Percentiles rank a stretch among this genome's conserved stretches.
Evolutionary conservation across 1,284 basidiomycete species (phyloP).

Genomic region (Clitocybe nebularis): DNA sequence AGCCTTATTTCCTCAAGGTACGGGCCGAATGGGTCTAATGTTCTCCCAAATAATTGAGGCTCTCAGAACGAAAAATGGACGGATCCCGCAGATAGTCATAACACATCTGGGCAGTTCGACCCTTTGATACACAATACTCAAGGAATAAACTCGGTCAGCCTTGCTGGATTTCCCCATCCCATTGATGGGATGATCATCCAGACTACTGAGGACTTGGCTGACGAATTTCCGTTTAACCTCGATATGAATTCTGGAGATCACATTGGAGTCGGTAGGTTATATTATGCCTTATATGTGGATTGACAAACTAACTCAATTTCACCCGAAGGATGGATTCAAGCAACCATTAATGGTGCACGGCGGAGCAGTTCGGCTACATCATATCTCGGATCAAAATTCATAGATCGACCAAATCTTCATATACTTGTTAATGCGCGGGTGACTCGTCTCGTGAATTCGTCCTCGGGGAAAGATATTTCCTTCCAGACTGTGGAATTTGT

Average conservation of each 20-base stretch:
- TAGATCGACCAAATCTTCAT: constrained; percentile 15
- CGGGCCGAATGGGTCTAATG: neutral
- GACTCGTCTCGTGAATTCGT: constrained; percentile 13
- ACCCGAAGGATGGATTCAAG: constrained; percentile 16
- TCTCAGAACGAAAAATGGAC: constrained; percentile 27
- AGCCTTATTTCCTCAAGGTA: constrained; percentile 33
- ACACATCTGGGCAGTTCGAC: constrained; percentile 27
- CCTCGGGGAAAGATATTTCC: neutral
- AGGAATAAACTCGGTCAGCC: constrained; percentile 29
- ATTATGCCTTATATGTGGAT: constrained; percentile 1
- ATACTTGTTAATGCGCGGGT: constrained; percentile 17
- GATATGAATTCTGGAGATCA: constrained; percentile 32
- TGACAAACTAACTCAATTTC: constrained; percentile 13
- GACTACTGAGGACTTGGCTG: constrained; percentile 13
- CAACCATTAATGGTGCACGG: constrained; percentile 14
- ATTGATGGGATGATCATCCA: constrained; percentile 20
- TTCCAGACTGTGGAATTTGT: constrained; percentile 14
- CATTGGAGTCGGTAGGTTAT: constrained; percentile 22
- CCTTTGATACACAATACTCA: constrained; percentile 25
- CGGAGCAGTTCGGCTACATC: constrained; percentile 20
- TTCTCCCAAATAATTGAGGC: neutral
- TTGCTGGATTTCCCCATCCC: constrained; percentile 21
- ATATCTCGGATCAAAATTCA: constrained; percentile 14
- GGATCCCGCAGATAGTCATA: constrained; percentile 25
- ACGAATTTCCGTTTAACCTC: constrained; percentile 25